phyloP scores from a whole-genome alignment of 768 basidiomycete species.

The Lepiota brunneoincarnata region DNA sequence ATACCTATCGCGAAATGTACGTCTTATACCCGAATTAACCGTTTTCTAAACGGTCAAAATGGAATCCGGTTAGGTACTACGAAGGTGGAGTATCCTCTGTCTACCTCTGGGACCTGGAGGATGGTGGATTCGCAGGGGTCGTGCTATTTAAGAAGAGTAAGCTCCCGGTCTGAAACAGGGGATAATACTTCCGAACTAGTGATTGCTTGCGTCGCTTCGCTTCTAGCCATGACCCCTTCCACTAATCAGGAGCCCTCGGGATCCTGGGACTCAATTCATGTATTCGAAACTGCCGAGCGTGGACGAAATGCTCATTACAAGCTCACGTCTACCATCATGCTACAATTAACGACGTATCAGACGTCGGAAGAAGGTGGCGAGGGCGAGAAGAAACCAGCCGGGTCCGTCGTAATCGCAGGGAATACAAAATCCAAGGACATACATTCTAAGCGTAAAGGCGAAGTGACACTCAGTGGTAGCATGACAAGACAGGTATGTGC shows the following conservation, averaged over 20 bases:
- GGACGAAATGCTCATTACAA: conserved; percentile 95
- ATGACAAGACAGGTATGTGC: conserved; percentile 91
- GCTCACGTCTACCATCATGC: conserved; percentile 95
- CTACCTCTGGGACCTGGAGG: conserved; percentile 97
- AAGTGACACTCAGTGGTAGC: conserved; percentile 86
- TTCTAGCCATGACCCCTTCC: conserved; percentile 58
- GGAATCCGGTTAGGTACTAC: conserved; percentile 66
- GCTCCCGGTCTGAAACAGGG: conserved; percentile 15
- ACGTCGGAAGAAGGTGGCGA: conserved; percentile 24
- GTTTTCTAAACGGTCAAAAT: neutral
- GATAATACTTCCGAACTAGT: neutral
- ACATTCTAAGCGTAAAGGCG: conserved; percentile 47
- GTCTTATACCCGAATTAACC: conserved; percentile 28
- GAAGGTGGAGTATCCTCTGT: conserved; percentile 98
- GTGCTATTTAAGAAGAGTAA: conserved; percentile 93
- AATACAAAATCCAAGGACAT: conserved; percentile 7
- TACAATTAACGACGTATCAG: conserved; percentile 68
- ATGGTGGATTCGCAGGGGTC: conserved; percentile 95
- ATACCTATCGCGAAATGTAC: conserved; percentile 91
- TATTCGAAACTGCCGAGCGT: conserved; percentile 92
- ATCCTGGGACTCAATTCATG: conserved; percentile 98
- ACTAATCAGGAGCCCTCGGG: conserved; percentile 66
- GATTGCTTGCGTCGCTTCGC: neutral
- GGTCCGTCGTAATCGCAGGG: conserved; percentile 18
- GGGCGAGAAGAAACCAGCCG: conserved; percentile 33